A percentile compares a stretch with the other conserved stretches of the same genome.
Conservation (phyloP, 1,284 basidiomycete species). For the Hymenochaete sp. region DNA sequence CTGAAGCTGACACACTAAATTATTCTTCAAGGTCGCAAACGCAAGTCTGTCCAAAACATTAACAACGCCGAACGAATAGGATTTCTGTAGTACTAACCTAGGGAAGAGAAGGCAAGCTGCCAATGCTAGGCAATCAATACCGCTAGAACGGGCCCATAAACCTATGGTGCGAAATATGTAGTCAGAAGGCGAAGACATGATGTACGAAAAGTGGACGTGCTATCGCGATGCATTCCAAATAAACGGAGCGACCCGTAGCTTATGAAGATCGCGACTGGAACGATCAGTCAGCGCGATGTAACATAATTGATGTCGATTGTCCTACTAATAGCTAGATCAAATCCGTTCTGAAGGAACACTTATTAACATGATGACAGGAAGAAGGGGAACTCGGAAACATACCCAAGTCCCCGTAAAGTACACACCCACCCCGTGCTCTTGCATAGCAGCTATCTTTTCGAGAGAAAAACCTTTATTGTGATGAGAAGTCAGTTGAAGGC, state of each 20-base stretch:
- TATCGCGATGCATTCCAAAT: constrained; percentile 59
- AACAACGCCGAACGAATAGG: not conserved
- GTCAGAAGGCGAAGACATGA: not conserved
- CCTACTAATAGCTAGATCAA: constrained; percentile 79
- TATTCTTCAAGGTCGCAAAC: constrained; percentile 83
- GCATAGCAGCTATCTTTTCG: constrained; percentile 89
- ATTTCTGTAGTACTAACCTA: constrained; percentile 36
- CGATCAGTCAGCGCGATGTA: constrained; percentile 21
- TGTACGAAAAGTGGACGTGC: constrained; percentile 30
- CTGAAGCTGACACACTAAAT: constrained; percentile 40
- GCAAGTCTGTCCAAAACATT: constrained; percentile 47
- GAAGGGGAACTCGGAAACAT: constrained; percentile 19
- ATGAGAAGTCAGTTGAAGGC: not conserved
- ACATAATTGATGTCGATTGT: not conserved
- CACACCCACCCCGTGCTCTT: constrained; percentile 86
- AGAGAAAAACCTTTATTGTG: constrained; percentile 61
- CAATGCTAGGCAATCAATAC: constrained; percentile 65
- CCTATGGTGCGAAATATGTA: constrained; percentile 30
- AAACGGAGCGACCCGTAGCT: constrained; percentile 65
- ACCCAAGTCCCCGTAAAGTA: constrained; percentile 82
- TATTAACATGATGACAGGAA: not conserved
- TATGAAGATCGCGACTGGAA: constrained; percentile 64
- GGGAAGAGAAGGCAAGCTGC: constrained; percentile 87
- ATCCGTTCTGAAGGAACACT: constrained; percentile 61
- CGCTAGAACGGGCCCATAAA: constrained; percentile 51